Conservation (phyloP, 768 basidiomycete species). For the Pisolithus albus region DNA sequence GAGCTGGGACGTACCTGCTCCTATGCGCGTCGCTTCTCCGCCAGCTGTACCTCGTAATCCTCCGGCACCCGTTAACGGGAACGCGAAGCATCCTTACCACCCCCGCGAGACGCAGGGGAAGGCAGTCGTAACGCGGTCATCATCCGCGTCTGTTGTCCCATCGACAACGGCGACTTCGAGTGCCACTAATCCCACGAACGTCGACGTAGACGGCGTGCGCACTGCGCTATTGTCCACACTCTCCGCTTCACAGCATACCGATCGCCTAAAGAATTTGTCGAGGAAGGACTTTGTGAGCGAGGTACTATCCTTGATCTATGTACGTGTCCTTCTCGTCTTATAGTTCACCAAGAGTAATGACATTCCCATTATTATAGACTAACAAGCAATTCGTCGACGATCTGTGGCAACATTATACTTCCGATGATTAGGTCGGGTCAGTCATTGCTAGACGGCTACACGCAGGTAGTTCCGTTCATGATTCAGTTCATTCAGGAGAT, state of each 20-base stretch:
- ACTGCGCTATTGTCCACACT: slow-evolving; percentile 22
- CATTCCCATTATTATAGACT: slow-evolving; percentile 34
- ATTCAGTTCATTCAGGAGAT: neutral
- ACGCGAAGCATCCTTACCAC: slow-evolving; percentile 8
- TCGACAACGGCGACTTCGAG: neutral
- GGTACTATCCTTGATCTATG: slow-evolving; percentile 55
- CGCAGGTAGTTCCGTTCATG: neutral
- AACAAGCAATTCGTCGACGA: slow-evolving; percentile 60
- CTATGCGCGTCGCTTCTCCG: slow-evolving; percentile 17
- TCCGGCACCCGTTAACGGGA: slow-evolving; percentile 19
- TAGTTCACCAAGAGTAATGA: neutral
- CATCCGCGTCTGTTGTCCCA: neutral
- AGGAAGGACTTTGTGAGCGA: slow-evolving; percentile 55
- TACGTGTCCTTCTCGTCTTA: slow-evolving; percentile 25
- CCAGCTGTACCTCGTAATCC: slow-evolving; percentile 1
- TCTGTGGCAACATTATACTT: slow-evolving; percentile 48
- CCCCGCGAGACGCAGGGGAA: neutral
- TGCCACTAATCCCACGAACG: slow-evolving; percentile 3
- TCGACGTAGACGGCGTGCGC: slow-evolving; percentile 16
- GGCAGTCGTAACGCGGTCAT: neutral
- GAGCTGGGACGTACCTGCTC: slow-evolving; percentile 51
- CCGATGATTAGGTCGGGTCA: slow-evolving; percentile 3
- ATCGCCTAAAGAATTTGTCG: slow-evolving; percentile 27
- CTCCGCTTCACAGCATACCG: slow-evolving; percentile 10
- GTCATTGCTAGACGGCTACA: neutral